Evolutionary conservation across 371 early-diverging fungal species (phyloP).

Genomic region (Parasitella parasitica): DNA sequence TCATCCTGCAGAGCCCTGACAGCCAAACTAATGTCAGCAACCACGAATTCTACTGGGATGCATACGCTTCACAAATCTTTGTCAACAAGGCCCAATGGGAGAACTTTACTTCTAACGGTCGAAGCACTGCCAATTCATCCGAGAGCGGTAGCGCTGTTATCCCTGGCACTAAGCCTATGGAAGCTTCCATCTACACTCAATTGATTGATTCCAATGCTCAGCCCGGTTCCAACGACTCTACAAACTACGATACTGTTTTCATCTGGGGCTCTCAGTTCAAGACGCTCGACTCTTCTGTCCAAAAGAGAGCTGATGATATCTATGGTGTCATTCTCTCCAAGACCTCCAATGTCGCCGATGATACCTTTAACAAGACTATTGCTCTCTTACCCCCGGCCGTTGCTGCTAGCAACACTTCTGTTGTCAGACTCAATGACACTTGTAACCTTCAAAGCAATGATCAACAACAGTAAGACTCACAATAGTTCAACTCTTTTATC

Average conservation of each 20-base stretch:
- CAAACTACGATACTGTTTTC: slow-evolving; percentile 19
- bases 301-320: slow-evolving; percentile 9
- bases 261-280: slow-evolving; percentile 11
- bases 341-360: slow-evolving; percentile 5
- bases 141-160: slow-evolving; percentile 12
- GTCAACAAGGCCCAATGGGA: slow-evolving; percentile 23
- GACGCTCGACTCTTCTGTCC: background rate
- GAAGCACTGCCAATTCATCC: background rate
- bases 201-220: slow-evolving; percentile 22
- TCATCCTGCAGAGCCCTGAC: slow-evolving; percentile 12
- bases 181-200: slow-evolving; percentile 13
- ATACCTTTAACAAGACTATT: slow-evolving; percentile 17
- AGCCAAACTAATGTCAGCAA: background rate
- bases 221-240: slow-evolving; percentile 10
- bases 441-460: slow-evolving; percentile 1
- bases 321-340: slow-evolving; percentile 22
- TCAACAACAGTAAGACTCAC: background rate
- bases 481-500: background rate
- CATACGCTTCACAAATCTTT: slow-evolving; percentile 22
- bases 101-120: slow-evolving; percentile 14
- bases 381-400: slow-evolving; percentile 5
- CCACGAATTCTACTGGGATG: slow-evolving; percentile 11
- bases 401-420: background rate
- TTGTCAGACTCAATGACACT: slow-evolving; percentile 18
- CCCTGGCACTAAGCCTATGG: slow-evolving; percentile 6